phyloP scores from a whole-genome alignment of 805 yeast genomes.

The Yarrowia sp. region DNA sequence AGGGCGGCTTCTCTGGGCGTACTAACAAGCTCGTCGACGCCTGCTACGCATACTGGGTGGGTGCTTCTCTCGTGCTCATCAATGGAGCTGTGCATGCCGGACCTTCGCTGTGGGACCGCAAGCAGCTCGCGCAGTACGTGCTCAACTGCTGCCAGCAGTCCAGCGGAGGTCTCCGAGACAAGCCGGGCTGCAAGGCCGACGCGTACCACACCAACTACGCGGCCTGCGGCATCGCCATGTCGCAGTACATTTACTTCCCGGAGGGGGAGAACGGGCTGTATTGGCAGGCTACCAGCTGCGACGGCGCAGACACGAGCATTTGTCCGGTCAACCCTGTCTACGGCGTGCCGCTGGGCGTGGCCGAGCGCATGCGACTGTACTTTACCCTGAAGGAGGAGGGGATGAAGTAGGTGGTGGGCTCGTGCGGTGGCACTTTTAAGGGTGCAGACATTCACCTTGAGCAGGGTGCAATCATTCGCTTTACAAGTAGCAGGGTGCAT shows the following conservation, averaged over 20 bases:
- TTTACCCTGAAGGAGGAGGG: conserved; percentile 22
- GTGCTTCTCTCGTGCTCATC: conserved; percentile 65
- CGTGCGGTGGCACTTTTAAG: too few relatives aligned
- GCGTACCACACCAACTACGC: conserved; percentile 89
- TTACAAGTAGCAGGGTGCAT: too few relatives aligned
- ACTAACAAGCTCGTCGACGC: conserved; percentile 94
- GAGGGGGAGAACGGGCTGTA: conserved; percentile 22
- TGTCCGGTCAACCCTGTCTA: conserved; percentile 54
- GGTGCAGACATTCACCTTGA: too few relatives aligned
- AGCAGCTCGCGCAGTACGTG: conserved; percentile 60
- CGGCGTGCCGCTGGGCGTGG: conserved; percentile 51
- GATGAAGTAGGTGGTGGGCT: not conserved
- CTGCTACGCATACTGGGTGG: conserved; percentile 95
- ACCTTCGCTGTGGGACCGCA: conserved; percentile 48
- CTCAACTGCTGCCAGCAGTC: conserved; percentile 70
- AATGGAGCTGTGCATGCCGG: conserved; percentile 49
- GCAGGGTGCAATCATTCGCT: too few relatives aligned
- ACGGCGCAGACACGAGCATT: conserved; percentile 13
- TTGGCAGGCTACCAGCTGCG: conserved; percentile 22
- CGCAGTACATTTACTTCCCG: conserved; percentile 46
- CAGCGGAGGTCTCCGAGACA: conserved; percentile 81
- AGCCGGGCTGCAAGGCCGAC: conserved; percentile 79
- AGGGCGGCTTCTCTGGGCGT: conserved; percentile 87
- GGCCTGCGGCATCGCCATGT: conserved; percentile 66
- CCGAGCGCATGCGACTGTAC: conserved; percentile 39